These are phyloP conservation scores for Hypoxylon sp. DNA, from an alignment of 2,329 filamentous ascomycete species.

Conservation along the genomic window DNA sequence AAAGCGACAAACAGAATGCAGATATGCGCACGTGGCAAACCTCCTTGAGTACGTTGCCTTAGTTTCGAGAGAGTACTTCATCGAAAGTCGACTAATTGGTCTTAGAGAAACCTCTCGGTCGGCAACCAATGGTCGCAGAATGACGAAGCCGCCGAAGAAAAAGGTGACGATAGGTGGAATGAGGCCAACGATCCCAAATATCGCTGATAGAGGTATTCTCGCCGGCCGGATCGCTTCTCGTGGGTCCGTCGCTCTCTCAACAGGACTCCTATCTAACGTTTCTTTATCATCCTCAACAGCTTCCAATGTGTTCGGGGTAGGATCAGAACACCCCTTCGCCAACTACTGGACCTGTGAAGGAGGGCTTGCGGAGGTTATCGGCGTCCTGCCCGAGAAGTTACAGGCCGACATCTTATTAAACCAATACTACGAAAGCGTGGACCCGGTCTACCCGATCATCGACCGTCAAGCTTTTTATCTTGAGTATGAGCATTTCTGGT, in stretches of 20 bases:
- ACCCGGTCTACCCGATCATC: constrained; percentile 83
- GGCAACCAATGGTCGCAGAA: constrained; percentile 82
- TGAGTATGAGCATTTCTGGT: constrained; percentile 83
- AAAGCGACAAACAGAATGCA: constrained; percentile 78
- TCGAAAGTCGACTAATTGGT: constrained; percentile 22
- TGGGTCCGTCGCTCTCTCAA: constrained; percentile 64
- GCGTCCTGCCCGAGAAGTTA: constrained; percentile 76
- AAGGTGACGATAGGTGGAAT: constrained; percentile 51
- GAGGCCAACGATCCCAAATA: constrained; percentile 59
- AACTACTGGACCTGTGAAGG: constrained; percentile 87
- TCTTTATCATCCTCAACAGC: constrained; percentile 75
- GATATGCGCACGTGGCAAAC: constrained; percentile 79
- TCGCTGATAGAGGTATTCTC: constrained; percentile 62
- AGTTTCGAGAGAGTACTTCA: neutral
- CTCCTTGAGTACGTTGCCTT: constrained; percentile 70
- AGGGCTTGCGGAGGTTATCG: constrained; percentile 77
- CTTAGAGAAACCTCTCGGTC: constrained; percentile 65
- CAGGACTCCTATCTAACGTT: constrained; percentile 73
- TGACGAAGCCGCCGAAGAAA: constrained; percentile 84
- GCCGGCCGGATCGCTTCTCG: constrained; percentile 57
- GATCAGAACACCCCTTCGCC: constrained; percentile 79
- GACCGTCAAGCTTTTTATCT: constrained; percentile 78
- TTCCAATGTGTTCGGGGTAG: constrained; percentile 83
- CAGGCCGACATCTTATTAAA: constrained; percentile 75
- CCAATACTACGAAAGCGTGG: constrained; percentile 75